Conservation (phyloP, 1,284 basidiomycete genomes). For the Vanrija sp. region DNA sequence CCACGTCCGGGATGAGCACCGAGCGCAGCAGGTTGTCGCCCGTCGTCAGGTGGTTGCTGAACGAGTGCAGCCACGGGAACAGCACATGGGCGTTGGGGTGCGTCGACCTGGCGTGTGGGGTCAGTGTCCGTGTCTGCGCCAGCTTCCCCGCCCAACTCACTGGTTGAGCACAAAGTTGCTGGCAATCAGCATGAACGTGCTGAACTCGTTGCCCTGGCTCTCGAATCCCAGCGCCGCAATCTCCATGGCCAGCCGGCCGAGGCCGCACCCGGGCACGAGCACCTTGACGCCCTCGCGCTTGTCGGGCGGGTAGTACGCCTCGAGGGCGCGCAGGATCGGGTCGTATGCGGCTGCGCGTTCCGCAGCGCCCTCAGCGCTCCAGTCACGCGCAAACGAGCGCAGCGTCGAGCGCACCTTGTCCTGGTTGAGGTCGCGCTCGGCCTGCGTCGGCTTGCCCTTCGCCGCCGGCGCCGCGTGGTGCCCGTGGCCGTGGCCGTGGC, state of each 20-base stretch:
- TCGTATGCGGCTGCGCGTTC: constrained; percentile 74
- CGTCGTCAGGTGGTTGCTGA: constrained; percentile 70
- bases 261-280: constrained; percentile 80
- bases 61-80: constrained; percentile 83
- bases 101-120: constrained; percentile 58
- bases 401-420: constrained; percentile 82
- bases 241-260: constrained; percentile 81
- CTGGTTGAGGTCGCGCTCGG: constrained; percentile 30
- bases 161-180: constrained; percentile 78
- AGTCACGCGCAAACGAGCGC: constrained; percentile 86
- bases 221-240: constrained; percentile 74
- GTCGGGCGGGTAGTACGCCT: constrained; percentile 59
- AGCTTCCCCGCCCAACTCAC: constrained; percentile 46
- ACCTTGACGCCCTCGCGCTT: constrained; percentile 53
- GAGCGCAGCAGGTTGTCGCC: constrained; percentile 61
- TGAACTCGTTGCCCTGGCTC: constrained; percentile 89
- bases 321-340: constrained; percentile 71
- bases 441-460: constrained; percentile 14
- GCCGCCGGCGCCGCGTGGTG: constrained; percentile 4
- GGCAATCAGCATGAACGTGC: constrained; percentile 83
- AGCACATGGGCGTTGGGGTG: constrained; percentile 64
- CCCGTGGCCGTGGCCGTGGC: constrained; percentile 4
- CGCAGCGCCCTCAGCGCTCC: constrained; percentile 70
- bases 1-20: constrained; percentile 74
- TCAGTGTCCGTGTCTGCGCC: constrained; percentile 22